Evolutionary conservation across 176 grass and related monocot species (phyloP).

Genomic region (Puccinellia tenuiflora): DNA sequence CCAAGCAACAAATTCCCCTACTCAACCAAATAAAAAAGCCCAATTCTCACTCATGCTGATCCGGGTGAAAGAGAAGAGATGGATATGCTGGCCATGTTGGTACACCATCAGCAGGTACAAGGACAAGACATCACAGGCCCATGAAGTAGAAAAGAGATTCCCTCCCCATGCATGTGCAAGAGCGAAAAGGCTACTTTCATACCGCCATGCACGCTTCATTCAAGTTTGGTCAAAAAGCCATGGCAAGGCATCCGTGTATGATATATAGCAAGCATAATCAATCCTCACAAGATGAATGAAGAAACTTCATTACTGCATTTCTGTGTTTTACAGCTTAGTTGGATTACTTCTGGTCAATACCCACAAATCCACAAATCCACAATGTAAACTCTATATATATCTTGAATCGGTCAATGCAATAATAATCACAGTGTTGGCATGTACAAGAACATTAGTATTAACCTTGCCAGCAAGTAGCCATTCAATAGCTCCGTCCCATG

Average conservation of each 20-base stretch:
- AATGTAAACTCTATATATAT: slow-evolving; percentile 29
- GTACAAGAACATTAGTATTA: slow-evolving; percentile 64
- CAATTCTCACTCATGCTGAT: slow-evolving; percentile 3
- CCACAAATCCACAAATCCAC: no score
- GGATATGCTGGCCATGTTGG: neutral
- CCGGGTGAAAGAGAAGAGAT: neutral
- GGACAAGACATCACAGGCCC: neutral
- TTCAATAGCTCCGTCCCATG: slow-evolving; percentile 20
- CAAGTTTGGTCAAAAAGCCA: slow-evolving; percentile 21
- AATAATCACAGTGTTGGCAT: slow-evolving; percentile 25
- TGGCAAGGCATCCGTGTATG: no score
- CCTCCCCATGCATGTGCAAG: neutral
- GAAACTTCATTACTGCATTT: slow-evolving; percentile 11
- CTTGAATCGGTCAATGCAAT: slow-evolving; percentile 25
- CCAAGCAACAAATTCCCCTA: neutral
- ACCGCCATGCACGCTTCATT: neutral
- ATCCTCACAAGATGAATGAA: neutral
- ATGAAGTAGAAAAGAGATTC: neutral
- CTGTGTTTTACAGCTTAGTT: slow-evolving; percentile 33
- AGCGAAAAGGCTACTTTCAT: neutral
- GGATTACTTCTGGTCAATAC: neutral
- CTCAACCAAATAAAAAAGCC: neutral
- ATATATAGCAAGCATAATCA: no score
- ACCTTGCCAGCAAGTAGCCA: slow-evolving; percentile 51
- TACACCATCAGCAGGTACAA: neutral